A percentile compares a stretch with the other conserved stretches of the same genome.
These are phyloP conservation scores for Pseudogymnoascus sp. DNA, from an alignment of 2,329 filamentous ascomycete genomes.

Conservation along the genomic window DNA sequence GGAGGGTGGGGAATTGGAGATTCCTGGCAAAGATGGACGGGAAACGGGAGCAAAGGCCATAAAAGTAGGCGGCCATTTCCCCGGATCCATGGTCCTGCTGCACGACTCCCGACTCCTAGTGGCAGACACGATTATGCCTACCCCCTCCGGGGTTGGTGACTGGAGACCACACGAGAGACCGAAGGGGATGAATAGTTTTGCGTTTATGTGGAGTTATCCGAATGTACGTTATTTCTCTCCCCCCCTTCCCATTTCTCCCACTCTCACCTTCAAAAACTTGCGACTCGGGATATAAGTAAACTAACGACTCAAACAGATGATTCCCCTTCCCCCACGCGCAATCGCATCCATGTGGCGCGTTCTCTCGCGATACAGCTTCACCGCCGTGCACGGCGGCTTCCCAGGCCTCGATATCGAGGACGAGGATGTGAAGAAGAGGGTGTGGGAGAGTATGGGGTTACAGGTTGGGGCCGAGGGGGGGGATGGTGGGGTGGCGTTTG, in stretches of 20 bases:
- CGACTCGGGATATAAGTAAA: constrained; percentile 13
- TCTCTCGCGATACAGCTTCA: constrained; percentile 54
- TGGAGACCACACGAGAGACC: constrained; percentile 39
- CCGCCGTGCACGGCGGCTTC: constrained; percentile 62
- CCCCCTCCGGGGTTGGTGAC: constrained; percentile 48
- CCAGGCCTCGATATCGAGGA: constrained; percentile 53
- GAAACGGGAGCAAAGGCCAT: constrained; percentile 51
- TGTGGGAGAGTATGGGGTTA: constrained; percentile 72
- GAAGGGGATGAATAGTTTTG: constrained; percentile 45
- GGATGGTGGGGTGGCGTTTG: neutral
- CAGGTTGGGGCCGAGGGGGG: constrained; percentile 42
- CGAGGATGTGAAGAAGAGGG: constrained; percentile 49
- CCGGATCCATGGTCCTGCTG: constrained; percentile 62
- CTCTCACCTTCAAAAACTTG: neutral
- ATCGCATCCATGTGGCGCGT: constrained; percentile 64
- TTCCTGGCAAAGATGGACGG: constrained; percentile 22
- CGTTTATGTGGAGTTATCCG: constrained; percentile 72
- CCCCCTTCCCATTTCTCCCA: neutral
- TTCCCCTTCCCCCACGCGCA: constrained; percentile 59
- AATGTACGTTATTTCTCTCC: constrained; percentile 38
- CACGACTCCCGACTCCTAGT: constrained; percentile 59
- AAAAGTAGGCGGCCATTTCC: constrained; percentile 74
- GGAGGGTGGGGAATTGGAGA: constrained; percentile 33
- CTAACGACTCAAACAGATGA: constrained; percentile 36
- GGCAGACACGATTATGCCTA: constrained; percentile 70